These are phyloP conservation scores for Radiomyces spectabilis DNA, from an alignment of 192 early-diverging fungal species.

Conservation along the genomic window DNA sequence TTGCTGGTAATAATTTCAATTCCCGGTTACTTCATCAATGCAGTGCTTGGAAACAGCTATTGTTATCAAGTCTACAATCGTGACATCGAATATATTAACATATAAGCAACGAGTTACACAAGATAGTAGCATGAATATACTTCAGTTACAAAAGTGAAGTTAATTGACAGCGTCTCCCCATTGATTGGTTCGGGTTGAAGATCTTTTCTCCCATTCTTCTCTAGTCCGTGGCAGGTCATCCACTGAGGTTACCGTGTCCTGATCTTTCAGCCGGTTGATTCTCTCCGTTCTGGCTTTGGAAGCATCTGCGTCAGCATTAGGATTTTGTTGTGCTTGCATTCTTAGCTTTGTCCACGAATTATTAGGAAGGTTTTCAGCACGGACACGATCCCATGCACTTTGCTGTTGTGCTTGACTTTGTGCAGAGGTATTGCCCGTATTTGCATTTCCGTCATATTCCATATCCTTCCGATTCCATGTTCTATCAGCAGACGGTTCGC, in stretches of 20 bases:
- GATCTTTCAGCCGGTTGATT: background rate
- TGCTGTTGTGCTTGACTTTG: background rate
- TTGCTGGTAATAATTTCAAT: too few species aligned
- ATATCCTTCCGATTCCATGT: background rate
- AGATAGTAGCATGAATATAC: too few species aligned
- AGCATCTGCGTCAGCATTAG: background rate
- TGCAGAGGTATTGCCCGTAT: too few species aligned
- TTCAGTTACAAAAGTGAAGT: too few species aligned
- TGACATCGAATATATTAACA: too few species aligned
- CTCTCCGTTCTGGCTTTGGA: background rate
- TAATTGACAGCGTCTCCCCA: conserved; percentile 16
- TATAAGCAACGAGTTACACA: too few species aligned
- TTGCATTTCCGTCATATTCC: background rate
- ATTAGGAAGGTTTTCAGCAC: conserved; percentile 20
- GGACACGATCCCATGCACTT: conserved; percentile 23
- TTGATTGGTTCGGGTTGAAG: conserved; percentile 9
- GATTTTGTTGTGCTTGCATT: conserved; percentile 11
- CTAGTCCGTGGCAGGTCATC: conserved; percentile 26
- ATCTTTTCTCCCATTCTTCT: conserved; percentile 16
- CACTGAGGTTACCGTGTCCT: background rate
- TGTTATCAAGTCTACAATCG: too few species aligned
- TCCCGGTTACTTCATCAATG: too few species aligned
- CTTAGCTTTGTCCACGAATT: conserved; percentile 18
- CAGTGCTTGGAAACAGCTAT: too few species aligned
- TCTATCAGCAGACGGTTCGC: too few species aligned